Percentiles rank a stretch among this genome's conserved stretches.
phyloP scores from a whole-genome alignment of 1,284 basidiomycete genomes.

The Ceratobasidium papillatum region DNA sequence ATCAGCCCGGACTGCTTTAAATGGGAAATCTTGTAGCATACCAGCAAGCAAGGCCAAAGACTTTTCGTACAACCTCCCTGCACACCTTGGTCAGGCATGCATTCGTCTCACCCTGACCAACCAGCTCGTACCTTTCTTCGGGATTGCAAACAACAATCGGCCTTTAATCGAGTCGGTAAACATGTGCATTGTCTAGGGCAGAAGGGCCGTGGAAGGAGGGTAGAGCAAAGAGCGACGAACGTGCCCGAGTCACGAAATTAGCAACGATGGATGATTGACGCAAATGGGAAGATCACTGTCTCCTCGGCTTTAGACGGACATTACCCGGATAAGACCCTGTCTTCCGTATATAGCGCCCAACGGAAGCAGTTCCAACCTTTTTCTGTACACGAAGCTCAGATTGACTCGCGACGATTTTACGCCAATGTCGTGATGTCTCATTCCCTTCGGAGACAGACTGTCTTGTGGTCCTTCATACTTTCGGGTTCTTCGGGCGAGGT shows the following conservation, averaged over 20 bases:
- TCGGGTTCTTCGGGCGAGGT: not conserved
- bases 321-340: constrained; percentile 3
- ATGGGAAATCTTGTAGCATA: constrained; percentile 50
- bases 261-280: not conserved
- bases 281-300: not conserved
- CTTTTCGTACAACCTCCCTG: constrained; percentile 92
- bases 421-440: constrained; percentile 29
- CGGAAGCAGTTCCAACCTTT: constrained; percentile 5
- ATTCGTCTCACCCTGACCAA: not conserved
- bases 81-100: not conserved
- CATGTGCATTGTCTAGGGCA: constrained; percentile 53
- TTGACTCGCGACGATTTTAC: constrained; percentile 28
- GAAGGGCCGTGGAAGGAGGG: not conserved
- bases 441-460: constrained; percentile 39
- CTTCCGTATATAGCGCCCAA: not conserved
- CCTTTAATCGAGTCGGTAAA: constrained; percentile 65
- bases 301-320: constrained; percentile 7
- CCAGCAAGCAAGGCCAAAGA: constrained; percentile 87
- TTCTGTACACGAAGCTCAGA: constrained; percentile 37
- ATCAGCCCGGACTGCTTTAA: not conserved
- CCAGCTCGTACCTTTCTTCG: constrained; percentile 85
- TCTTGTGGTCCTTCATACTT: not conserved
- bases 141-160: constrained; percentile 92
- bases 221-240: constrained; percentile 3
- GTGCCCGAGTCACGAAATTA: constrained; percentile 7